Base-by-base conservation (phyloP, 495 filamentous ascomycete species). In the Stereocaulon alpinum region DNA sequence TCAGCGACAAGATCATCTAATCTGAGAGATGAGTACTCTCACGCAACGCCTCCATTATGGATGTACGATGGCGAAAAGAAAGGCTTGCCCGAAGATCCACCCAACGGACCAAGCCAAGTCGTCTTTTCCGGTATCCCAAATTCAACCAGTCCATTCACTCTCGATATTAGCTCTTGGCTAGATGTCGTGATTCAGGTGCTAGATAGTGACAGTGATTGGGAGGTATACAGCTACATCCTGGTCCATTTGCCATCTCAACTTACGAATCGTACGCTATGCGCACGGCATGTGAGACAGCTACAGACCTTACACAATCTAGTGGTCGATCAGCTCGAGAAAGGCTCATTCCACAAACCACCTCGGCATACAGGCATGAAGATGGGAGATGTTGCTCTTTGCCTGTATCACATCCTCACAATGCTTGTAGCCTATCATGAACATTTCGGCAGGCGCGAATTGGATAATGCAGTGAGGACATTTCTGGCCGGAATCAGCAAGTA, bases 151-250 rank as follows among this genome's bases (percentile, higher is more conserved):
- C 11, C 60, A 24, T 43, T 37, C 15, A 70, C 80, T 24, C 68
- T 96, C 49, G 79, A 88, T 56, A 80, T 90, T 29, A 78, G 78
- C 17, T 71, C 83, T 50, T 96, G 90, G 86, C 76, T 96, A 17
- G 86, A 93, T 53, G 74, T 80, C 10, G 71, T 95, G 41, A 80
- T 91, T 41, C 79, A 78, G 3, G 72, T 95, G 20, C 73, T 99
- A 34, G 83, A 88, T 63, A 76, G 86, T 43, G 87, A 86, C 49
- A 81, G 81, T 32, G 87, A 96, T 54, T 99, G 94, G 94, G 91
- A 97, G 70, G 74, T 95, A 2, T 95, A 95, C 76, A 91, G 87
- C 72, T 96, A 89, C 68, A 80, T 93, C 32, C 77, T 97, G 14
- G 86, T 87, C 14, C 88, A 96, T 68, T 73, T 96, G n/a, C 85